Conservation (phyloP, 148 eudicot species). For the Chenopodium quinoa region DNA sequence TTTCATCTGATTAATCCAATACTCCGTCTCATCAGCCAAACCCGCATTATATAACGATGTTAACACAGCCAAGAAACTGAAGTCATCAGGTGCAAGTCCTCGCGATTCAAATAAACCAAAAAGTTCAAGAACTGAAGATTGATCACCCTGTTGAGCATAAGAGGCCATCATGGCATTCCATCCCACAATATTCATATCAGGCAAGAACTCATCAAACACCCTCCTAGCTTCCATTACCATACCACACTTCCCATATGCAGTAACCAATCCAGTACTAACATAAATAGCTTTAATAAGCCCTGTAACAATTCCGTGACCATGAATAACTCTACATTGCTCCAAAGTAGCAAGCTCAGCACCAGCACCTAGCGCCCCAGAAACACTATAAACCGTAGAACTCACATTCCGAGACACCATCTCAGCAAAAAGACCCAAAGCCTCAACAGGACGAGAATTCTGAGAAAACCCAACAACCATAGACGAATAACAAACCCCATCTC, state of each 20-base stretch:
- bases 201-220: conserved; percentile 45
- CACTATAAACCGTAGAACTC: conserved; percentile 44
- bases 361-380: conserved; percentile 58
- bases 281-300: conserved; percentile 41
- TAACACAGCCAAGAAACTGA: conserved; percentile 53
- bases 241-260: conserved; percentile 74
- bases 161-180: conserved; percentile 75
- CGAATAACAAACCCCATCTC: conserved; percentile 55
- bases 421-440: conserved; percentile 41
- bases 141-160: conserved; percentile 65
- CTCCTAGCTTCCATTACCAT: conserved; percentile 48
- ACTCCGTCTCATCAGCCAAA: conserved; percentile 38
- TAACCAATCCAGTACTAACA: conserved; percentile 57
- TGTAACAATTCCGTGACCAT: conserved; percentile 45
- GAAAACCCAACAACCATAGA: conserved; percentile 58
- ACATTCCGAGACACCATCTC: conserved; percentile 49
- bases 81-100: conserved; percentile 50
- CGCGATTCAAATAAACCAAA: conserved; percentile 36
- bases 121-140: conserved; percentile 39
- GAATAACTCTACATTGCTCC: conserved; percentile 64
- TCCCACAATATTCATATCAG: conserved; percentile 40
- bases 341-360: conserved; percentile 48
- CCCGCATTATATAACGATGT: conserved; percentile 54
- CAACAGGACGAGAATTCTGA: conserved; percentile 41
- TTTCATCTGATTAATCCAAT: conserved; percentile 46